A percentile compares a stretch with the other conserved stretches of the same genome.
phyloP scores from a whole-genome alignment of 331 rosid genomes.

The Cydonia oblonga region DNA sequence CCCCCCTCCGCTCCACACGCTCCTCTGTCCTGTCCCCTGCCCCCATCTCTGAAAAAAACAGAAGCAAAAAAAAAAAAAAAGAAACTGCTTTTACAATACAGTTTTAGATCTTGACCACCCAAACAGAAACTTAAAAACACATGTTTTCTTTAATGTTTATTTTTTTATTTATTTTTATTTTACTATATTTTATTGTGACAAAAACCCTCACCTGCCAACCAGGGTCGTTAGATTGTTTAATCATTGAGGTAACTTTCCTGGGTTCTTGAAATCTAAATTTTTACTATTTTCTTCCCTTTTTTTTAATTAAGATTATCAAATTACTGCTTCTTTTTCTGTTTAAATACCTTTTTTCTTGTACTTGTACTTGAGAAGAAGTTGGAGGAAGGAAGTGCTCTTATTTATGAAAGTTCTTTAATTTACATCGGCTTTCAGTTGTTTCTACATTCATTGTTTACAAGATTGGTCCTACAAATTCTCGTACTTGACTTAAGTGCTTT shows the following conservation, averaged over 20 bases:
- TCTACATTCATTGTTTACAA: not conserved
- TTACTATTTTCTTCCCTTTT: not conserved
- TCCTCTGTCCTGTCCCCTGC: slow-evolving; percentile 5
- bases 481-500: not conserved
- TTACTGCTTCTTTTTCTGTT: not conserved
- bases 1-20: slow-evolving; percentile 34
- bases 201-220: not conserved
- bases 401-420: no score
- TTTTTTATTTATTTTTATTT: not conserved
- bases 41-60: not conserved
- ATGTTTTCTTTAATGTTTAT: not conserved
- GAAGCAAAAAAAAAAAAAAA: not conserved
- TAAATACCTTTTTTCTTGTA: not conserved
- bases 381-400: not conserved
- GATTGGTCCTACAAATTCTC: not conserved
- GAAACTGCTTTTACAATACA: slow-evolving; percentile 17
- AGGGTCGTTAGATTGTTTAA: no score
- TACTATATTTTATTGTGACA: slow-evolving; percentile 2
- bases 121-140: not conserved
- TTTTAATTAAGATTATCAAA: no score
- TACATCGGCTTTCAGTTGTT: not conserved
- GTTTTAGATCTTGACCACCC: slow-evolving; percentile 43
- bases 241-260: no score
- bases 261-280: not conserved
- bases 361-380: not conserved